Conservation (phyloP, 2,329 filamentous ascomycete genomes). For the Graphium sp. region DNA sequence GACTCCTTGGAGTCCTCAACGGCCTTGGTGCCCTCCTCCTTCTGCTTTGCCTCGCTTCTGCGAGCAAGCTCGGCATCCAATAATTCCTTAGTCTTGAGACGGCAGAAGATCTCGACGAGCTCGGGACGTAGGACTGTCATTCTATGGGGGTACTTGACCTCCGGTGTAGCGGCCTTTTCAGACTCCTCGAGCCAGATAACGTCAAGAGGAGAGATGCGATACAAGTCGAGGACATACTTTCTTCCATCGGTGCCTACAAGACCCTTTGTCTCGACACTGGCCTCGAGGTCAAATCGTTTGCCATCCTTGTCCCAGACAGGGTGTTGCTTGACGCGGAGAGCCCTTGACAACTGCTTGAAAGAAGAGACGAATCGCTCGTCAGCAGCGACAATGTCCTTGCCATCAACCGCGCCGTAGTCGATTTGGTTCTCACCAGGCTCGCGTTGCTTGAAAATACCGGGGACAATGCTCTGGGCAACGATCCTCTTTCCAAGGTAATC, state of each 20-base stretch:
- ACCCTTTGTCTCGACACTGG: slow-evolving; percentile 94
- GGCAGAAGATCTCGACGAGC: slow-evolving; percentile 72
- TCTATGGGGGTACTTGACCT: slow-evolving; percentile 65
- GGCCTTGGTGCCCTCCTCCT: slow-evolving; percentile 7
- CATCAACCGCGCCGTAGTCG: slow-evolving; percentile 94
- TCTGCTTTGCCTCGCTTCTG: slow-evolving; percentile 22
- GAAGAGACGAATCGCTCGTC: slow-evolving; percentile 71
- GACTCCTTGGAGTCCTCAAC: background rate
- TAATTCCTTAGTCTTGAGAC: slow-evolving; percentile 77
- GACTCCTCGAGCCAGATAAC: slow-evolving; percentile 74
- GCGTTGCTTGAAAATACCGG: slow-evolving; percentile 96
- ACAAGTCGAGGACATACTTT: slow-evolving; percentile 94
- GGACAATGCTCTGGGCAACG: slow-evolving; percentile 94
- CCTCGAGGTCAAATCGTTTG: slow-evolving; percentile 78
- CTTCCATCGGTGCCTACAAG: slow-evolving; percentile 91
- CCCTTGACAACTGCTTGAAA: slow-evolving; percentile 82
- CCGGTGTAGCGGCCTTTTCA: slow-evolving; percentile 22
- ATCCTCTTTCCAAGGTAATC: slow-evolving; percentile 96
- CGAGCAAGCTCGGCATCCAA: slow-evolving; percentile 62
- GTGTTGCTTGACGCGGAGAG: slow-evolving; percentile 84
- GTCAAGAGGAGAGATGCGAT: slow-evolving; percentile 85
- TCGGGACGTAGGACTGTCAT: slow-evolving; percentile 92
- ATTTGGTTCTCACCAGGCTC: slow-evolving; percentile 97
- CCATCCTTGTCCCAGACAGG: slow-evolving; percentile 95
- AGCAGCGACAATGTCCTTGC: slow-evolving; percentile 84